Conservation (phyloP, 2,329 filamentous ascomycete genomes). For the Paraphaeosphaeria sporulosa region DNA sequence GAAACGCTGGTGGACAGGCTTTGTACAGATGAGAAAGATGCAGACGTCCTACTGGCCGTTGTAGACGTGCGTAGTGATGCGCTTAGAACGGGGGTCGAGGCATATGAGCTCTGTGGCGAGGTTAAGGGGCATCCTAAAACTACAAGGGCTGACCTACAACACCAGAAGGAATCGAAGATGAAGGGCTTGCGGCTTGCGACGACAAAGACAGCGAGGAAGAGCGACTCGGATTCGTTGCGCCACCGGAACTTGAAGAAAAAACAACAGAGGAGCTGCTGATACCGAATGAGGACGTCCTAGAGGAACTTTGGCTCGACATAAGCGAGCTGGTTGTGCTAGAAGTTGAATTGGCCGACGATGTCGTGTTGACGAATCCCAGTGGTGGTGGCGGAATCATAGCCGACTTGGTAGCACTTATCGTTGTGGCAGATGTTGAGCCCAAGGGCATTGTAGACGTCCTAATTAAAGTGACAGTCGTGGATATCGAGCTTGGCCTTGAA, state of each 20-base stretch:
- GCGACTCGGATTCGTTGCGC: background rate
- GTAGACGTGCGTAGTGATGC: background rate
- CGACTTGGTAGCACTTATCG: background rate
- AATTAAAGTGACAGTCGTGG: background rate
- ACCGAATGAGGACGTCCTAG: background rate
- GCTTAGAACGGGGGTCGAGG: background rate
- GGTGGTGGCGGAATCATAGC: slow-evolving; percentile 1
- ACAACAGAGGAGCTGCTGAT: background rate
- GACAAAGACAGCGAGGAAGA: background rate
- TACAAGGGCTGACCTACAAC: background rate
- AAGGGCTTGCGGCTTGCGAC: background rate
- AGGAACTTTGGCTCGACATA: background rate
- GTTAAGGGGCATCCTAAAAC: background rate
- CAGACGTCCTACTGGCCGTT: background rate
- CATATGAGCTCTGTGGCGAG: background rate
- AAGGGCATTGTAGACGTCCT: background rate
- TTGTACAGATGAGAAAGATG: background rate
- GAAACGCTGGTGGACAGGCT: slow-evolving; percentile 1
- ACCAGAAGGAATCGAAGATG: background rate
- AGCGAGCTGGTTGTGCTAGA: slow-evolving; percentile 8
- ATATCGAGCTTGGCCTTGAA: background rate
- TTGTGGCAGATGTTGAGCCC: slow-evolving; percentile 5
- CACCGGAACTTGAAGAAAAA: background rate
- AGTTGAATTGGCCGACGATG: slow-evolving; percentile 11
- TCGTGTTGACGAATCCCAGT: slow-evolving; percentile 15